Conservation (phyloP, 345 rosid genomes). For the Citrus cavaleriei region DNA sequence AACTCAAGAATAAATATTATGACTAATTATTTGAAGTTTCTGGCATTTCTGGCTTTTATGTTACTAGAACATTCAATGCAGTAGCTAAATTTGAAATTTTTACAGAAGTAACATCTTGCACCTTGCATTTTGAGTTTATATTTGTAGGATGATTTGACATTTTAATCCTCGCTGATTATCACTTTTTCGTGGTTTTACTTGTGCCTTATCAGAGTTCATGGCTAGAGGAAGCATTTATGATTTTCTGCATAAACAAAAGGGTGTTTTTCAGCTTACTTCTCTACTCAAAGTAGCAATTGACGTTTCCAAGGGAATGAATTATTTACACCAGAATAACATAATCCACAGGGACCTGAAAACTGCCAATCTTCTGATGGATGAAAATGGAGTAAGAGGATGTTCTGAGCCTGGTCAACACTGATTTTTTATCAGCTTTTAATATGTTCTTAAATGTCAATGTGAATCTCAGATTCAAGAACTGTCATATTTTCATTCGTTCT, state of each 20-base stretch:
- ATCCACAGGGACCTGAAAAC: slow-evolving; percentile 95
- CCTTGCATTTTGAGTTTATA: slow-evolving; percentile 9
- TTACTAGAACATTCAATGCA: slow-evolving; percentile 13
- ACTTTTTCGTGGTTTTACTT: slow-evolving; percentile 16
- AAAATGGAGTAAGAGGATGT: slow-evolving; percentile 70
- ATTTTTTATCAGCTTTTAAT: neutral
- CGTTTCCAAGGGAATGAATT: slow-evolving; percentile 94
- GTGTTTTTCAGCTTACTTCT: slow-evolving; percentile 70
- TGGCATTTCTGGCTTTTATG: slow-evolving; percentile 8
- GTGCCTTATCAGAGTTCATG: slow-evolving; percentile 78
- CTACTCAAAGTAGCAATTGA: slow-evolving; percentile 85
- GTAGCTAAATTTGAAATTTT: slow-evolving; percentile 14
- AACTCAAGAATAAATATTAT: neutral
- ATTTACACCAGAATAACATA: slow-evolving; percentile 92
- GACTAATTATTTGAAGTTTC: neutral
- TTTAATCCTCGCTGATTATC: slow-evolving; percentile 10
- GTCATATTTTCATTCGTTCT: neutral
- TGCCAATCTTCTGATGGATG: slow-evolving; percentile 98
- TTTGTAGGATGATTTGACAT: slow-evolving; percentile 13
- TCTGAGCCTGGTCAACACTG: neutral
- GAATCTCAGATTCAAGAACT: neutral
- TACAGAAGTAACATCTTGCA: slow-evolving; percentile 11
- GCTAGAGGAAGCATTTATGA: slow-evolving; percentile 86
- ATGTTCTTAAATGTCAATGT: neutral
- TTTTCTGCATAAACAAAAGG: slow-evolving; percentile 80